phyloP scores from a whole-genome alignment of 2,329 filamentous ascomycete genomes.

The Orbilia blumenaviensis region DNA sequence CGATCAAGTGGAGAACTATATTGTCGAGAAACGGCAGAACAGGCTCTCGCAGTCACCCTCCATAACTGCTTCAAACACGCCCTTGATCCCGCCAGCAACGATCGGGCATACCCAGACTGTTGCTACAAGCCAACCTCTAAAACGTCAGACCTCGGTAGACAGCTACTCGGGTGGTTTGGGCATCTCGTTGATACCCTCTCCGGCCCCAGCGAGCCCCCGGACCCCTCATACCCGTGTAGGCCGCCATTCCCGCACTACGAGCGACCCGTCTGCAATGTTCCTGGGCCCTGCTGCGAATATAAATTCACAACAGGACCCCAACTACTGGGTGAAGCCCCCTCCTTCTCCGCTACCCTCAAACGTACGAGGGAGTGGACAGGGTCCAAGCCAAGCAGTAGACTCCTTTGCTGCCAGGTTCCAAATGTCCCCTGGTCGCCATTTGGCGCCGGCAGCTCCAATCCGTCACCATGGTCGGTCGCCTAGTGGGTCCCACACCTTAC shows the following conservation, averaged over 20 bases:
- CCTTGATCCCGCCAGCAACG: slow-evolving; percentile 29
- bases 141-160: slow-evolving; percentile 42
- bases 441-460: slow-evolving; percentile 48
- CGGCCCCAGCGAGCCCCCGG: slow-evolving; percentile 35
- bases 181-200: slow-evolving; percentile 34
- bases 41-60: slow-evolving; percentile 47
- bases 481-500: slow-evolving; percentile 31
- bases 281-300: slow-evolving; percentile 46
- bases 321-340: slow-evolving; percentile 49
- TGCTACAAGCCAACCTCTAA: slow-evolving; percentile 35
- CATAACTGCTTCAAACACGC: slow-evolving; percentile 15
- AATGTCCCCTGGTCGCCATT: slow-evolving; percentile 36
- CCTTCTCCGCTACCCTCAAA: slow-evolving; percentile 62
- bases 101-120: slow-evolving; percentile 4
- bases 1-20: slow-evolving; percentile 47
- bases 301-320: slow-evolving; percentile 42
- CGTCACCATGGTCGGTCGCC: slow-evolving; percentile 40
- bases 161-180: slow-evolving; percentile 35
- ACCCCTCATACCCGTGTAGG: slow-evolving; percentile 28
- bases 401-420: slow-evolving; percentile 45
- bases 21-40: slow-evolving; percentile 40
- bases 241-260: slow-evolving; percentile 41
- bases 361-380: slow-evolving; percentile 63
- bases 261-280: slow-evolving; percentile 47
- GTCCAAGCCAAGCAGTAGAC: slow-evolving; percentile 52